Evolutionary conservation across 805 yeast genomes (phyloP).

Genomic region (Kregervanrija delftensis): DNA sequence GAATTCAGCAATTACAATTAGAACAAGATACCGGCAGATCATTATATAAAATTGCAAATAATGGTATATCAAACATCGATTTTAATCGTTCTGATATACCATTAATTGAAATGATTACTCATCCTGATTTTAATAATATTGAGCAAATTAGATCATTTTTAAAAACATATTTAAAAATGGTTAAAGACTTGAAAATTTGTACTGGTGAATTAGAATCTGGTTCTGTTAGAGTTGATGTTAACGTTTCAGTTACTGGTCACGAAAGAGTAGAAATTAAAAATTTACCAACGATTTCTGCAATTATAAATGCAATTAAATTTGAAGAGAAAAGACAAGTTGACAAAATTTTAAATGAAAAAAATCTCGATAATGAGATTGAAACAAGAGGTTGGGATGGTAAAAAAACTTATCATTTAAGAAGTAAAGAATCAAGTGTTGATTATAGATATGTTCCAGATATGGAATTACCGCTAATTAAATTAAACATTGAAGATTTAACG

Average conservation of each 20-base stretch:
- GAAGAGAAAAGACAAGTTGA: slow-evolving; percentile 69
- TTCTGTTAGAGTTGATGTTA: slow-evolving; percentile 92
- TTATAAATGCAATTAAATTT: slow-evolving; percentile 62
- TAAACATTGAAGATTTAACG: slow-evolving; percentile 37
- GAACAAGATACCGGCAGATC: slow-evolving; percentile 95
- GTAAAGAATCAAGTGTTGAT: slow-evolving; percentile 77
- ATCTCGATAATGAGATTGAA: slow-evolving; percentile 32
- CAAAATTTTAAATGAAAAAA: slow-evolving; percentile 31
- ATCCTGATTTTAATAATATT: slow-evolving; percentile 70
- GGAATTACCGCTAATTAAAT: slow-evolving; percentile 58
- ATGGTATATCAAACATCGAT: slow-evolving; percentile 48
- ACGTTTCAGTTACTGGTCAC: slow-evolving; percentile 69
- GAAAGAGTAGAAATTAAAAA: slow-evolving; percentile 86
- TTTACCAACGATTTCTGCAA: slow-evolving; percentile 76
- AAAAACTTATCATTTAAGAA: slow-evolving; percentile 58
- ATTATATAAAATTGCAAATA: slow-evolving; percentile 37
- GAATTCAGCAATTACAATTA: slow-evolving; percentile 75
- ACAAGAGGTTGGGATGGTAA: slow-evolving; percentile 92
- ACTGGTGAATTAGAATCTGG: slow-evolving; percentile 92
- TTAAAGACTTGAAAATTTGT: slow-evolving; percentile 65
- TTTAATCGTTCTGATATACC: slow-evolving; percentile 82
- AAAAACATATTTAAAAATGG: slow-evolving; percentile 67
- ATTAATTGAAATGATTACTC: slow-evolving; percentile 83
- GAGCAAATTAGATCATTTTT: slow-evolving; percentile 72
- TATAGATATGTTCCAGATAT: slow-evolving; percentile 94